Evolutionary conservation across 2,329 filamentous ascomycete species (phyloP).

Genomic region (Fusarium fracticaudum): DNA sequence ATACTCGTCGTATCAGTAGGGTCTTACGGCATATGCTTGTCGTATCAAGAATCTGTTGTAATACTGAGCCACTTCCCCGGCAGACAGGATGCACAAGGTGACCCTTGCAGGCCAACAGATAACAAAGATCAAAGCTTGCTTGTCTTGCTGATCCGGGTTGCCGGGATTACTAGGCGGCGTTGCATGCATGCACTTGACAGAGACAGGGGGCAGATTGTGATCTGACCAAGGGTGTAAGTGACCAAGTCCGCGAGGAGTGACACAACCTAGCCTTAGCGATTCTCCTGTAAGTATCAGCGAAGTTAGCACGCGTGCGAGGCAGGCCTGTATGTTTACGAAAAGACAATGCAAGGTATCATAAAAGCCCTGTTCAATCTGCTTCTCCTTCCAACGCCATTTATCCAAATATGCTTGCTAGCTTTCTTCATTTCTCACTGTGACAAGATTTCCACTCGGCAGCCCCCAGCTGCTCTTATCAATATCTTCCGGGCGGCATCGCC

Average conservation of each 20-base stretch:
- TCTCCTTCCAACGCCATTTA: slow-evolving; percentile 13
- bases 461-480: slow-evolving; percentile 29
- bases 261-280: neutral
- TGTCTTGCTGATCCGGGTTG: neutral
- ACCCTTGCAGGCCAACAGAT: slow-evolving; percentile 6
- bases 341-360: slow-evolving; percentile 17
- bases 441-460: slow-evolving; percentile 30
- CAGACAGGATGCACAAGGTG: neutral
- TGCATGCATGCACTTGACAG: neutral
- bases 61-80: neutral
- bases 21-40: neutral
- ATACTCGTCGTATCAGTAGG: neutral
- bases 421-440: slow-evolving; percentile 11
- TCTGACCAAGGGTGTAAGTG: neutral
- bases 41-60: neutral
- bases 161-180: neutral
- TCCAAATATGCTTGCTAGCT: slow-evolving; percentile 9
- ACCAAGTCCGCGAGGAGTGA: neutral
- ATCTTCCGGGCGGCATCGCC: slow-evolving; percentile 54
- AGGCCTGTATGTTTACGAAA: neutral
- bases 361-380: slow-evolving; percentile 22
- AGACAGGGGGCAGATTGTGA: neutral
- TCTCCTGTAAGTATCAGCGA: neutral
- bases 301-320: neutral
- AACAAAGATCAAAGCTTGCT: neutral